Evolutionary conservation across 768 basidiomycete genomes (phyloP).

Genomic region (Lepiota venenata): DNA sequence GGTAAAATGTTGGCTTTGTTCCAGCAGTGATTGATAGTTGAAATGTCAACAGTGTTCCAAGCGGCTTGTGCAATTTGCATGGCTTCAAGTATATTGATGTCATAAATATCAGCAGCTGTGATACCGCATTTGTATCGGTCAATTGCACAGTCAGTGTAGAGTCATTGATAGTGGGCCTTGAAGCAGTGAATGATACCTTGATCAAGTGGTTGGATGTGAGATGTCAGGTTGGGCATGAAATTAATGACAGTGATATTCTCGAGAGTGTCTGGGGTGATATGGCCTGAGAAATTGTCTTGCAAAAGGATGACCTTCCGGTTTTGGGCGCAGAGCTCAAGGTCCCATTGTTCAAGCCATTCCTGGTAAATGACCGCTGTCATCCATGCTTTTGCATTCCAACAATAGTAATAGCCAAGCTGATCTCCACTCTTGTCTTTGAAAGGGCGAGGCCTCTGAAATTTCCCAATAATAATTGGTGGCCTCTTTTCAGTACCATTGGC

Average conservation of each 20-base stretch:
- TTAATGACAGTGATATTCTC: conserved; percentile 17
- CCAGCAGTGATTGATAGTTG: conserved; percentile 30
- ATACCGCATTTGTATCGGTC: conserved; percentile 23
- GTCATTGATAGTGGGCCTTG: conserved; percentile 24
- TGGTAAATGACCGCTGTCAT: conserved; percentile 28
- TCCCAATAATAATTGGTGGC: conserved; percentile 25
- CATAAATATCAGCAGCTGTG: conserved; percentile 25
- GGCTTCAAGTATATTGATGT: conserved; percentile 30
- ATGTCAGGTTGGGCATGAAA: conserved; percentile 27
- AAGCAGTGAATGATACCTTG: conserved; percentile 26
- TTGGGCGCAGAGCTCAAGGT: conserved; percentile 17
- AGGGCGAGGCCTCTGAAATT: conserved; percentile 18
- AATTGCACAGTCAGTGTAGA: conserved; percentile 23
- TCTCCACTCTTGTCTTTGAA: conserved; percentile 22
- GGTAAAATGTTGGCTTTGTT: conserved; percentile 24
- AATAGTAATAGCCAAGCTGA: conserved; percentile 27
- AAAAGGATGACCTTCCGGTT: conserved; percentile 23
- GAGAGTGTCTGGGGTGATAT: conserved; percentile 16
- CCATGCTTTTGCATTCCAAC: conserved; percentile 30
- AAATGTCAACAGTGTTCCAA: conserved; percentile 18
- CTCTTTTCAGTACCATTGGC: conserved; percentile 26
- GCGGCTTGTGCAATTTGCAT: conserved; percentile 26
- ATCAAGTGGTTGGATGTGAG: conserved; percentile 26
- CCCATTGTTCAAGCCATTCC: conserved; percentile 26
- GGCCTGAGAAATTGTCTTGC: conserved; percentile 23